A percentile compares a stretch with the other conserved stretches of the same genome.
phyloP scores from a whole-genome alignment of 495 filamentous ascomycete species.

The Oidiodendron maius region DNA sequence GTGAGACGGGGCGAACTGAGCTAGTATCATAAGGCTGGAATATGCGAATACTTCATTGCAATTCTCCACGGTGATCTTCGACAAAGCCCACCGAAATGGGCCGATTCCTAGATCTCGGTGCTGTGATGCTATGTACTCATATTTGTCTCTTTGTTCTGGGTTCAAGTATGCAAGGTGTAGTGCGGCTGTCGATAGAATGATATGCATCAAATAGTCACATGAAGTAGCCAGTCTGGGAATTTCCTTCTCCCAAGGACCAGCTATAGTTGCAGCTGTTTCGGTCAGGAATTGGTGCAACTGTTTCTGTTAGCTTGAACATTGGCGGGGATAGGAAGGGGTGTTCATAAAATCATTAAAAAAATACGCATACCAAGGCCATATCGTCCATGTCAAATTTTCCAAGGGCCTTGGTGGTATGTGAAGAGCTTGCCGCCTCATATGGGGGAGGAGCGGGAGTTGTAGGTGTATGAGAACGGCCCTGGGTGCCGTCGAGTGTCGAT shows the following conservation, averaged over 20 bases:
- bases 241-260: slow-evolving; percentile 2
- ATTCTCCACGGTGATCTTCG: slow-evolving; percentile 3
- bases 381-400: slow-evolving; percentile 11
- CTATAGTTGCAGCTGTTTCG: slow-evolving; percentile 2
- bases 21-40: slow-evolving; percentile 3
- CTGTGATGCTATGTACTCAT: background rate
- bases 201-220: slow-evolving; percentile 29
- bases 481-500: too few relatives aligned
- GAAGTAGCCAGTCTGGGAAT: background rate
- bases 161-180: slow-evolving; percentile 35
- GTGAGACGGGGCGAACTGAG: slow-evolving; percentile 4
- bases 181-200: slow-evolving; percentile 33
- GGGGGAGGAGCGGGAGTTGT: background rate
- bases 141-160: slow-evolving; percentile 5
- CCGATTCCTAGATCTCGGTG: slow-evolving; percentile 7
- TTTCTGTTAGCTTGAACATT: background rate
- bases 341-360: background rate
- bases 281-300: slow-evolving; percentile 10
- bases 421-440: background rate
- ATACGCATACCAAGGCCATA: slow-evolving; percentile 6
- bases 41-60: slow-evolving; percentile 6
- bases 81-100: slow-evolving; percentile 1
- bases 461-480: background rate
- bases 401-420: background rate
- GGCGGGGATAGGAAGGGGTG: background rate